Evolutionary conservation across 176 grass and related monocot species (phyloP), one percentile per base, ranked within the genome.

Genomic region (Calamus simplicifolius): DNA sequence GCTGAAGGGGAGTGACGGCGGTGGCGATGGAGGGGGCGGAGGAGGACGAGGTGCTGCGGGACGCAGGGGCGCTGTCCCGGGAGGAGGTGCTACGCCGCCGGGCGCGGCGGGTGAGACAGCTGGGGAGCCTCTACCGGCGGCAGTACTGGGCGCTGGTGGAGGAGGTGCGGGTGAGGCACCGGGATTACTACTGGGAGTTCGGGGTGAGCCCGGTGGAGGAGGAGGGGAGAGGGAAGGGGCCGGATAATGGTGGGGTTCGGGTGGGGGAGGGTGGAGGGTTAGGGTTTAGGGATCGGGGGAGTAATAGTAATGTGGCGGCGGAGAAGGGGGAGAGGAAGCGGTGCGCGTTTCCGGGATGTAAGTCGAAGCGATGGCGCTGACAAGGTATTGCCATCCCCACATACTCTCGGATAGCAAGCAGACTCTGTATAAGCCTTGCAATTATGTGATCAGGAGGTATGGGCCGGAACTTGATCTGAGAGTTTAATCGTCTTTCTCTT

Each of bases 391-490:
- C 25, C 87, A 92, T 73, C 69, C 72, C 25, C 94, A 98, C 80
- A 89, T 98, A 48, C 80, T 98, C 23, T 76, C 64, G 0, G 88
- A 98, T 55, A 67, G 27, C 1, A 85, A 76, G 10, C 93, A 98
- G 81, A 69, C 29, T 54, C 93, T 98, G 3, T 98, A 98, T 69
- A 92, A 89, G 54, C 65, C 84, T 16, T 98, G 93, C 72, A 73
- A 61, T 3, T 83, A 65, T 52, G 69, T 85, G 16, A 89, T 43
- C 35, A 95, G 73, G 61, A 83, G 85, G 89, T 83, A 68, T 58
- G 19, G 19, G 18, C 6, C 53, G 35, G 35, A 43, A 43, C 35
- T 43, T 43, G 35, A 43, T 43, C 10, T 13, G 10, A 43, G 35
- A 43, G 8, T 43, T 43, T 13, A 43, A 43, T 10, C 8, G 0